phyloP scores from a whole-genome alignment of 169 alveolate genomes.

The Eimeria necatrix region DNA sequence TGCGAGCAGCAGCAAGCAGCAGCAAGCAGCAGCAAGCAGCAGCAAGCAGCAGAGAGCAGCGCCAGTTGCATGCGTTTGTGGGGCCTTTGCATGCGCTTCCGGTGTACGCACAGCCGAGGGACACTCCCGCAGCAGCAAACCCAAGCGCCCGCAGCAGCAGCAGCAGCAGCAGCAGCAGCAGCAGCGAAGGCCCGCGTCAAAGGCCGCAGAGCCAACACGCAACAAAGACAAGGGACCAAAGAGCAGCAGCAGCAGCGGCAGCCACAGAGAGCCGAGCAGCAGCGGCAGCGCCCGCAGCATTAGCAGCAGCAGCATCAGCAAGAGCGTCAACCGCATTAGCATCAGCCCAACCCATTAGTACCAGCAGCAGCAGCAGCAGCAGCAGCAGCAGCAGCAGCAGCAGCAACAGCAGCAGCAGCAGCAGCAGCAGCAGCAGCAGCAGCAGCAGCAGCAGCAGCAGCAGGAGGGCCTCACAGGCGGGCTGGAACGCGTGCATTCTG shows the following conservation, averaged over 20 bases:
- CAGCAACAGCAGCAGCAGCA: neutral
- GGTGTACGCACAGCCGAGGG: neutral
- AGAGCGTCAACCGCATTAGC: neutral
- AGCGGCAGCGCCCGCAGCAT: neutral
- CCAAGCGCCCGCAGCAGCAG: neutral
- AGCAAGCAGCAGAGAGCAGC: neutral
- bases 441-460: constrained; percentile 31
- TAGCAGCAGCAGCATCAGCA: neutral
- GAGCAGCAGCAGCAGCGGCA: neutral
- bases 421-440: neutral
- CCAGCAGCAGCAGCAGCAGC: neutral
- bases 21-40: no score
- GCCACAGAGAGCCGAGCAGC: neutral
- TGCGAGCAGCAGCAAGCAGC: neutral
- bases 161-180: neutral
- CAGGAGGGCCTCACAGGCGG: neutral
- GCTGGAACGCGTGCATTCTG: neutral
- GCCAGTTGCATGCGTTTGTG: no score
- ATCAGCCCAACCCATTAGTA: neutral
- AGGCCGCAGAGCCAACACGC: neutral
- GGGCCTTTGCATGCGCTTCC: no score
- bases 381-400: no score
- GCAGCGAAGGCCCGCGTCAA: neutral
- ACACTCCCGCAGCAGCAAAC: neutral
- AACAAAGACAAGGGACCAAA: no score